phyloP scores from a whole-genome alignment of 257 asterid species.

The Solanum arcanum region DNA sequence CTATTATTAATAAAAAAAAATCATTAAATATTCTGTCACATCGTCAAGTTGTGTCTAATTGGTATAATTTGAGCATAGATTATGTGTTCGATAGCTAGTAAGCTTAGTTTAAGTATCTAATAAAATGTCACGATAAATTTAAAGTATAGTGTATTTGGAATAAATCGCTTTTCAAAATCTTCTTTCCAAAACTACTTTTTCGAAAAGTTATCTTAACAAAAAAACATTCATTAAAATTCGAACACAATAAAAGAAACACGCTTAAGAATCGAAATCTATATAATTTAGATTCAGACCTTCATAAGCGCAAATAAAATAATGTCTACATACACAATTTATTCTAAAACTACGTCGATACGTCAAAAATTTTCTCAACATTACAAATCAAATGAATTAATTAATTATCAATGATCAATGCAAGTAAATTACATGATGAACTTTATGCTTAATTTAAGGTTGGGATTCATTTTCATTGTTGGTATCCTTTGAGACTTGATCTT shows the following conservation, averaged over 20 bases:
- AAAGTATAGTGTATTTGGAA: no score
- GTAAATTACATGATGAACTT: background rate
- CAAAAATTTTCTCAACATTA: background rate
- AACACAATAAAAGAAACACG: background rate
- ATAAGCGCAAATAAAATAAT: background rate
- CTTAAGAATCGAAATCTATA: background rate
- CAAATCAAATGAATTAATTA: background rate
- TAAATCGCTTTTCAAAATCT: background rate
- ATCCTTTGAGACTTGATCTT: slow-evolving; percentile 17
- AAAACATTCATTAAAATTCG: background rate
- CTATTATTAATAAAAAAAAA: no score
- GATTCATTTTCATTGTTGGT: background rate
- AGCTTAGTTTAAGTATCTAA: background rate
- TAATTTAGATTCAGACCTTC: background rate
- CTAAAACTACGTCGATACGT: background rate
- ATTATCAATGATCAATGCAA: background rate
- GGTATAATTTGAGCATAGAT: background rate
- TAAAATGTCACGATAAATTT: no score
- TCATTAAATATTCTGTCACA: no score
- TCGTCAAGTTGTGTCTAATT: background rate
- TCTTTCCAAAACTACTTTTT: background rate
- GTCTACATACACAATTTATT: background rate
- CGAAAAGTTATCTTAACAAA: background rate
- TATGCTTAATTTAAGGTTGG: background rate
- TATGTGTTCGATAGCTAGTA: background rate